Base-by-base conservation (phyloP, 352 stramenopile genomes). In the Phytophthora crassamura region DNA sequence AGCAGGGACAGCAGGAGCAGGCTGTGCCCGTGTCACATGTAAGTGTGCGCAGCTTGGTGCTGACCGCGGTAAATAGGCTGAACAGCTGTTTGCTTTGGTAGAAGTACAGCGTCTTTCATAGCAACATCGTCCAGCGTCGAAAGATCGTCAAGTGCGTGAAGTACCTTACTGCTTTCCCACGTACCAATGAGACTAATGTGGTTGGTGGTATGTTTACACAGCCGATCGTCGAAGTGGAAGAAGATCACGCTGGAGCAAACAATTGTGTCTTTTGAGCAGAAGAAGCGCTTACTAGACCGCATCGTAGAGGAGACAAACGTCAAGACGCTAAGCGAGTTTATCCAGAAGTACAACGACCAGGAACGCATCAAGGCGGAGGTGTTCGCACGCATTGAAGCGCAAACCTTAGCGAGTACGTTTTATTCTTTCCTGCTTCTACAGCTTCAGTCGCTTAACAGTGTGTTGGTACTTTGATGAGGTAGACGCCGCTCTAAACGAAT, bases 191-290 rank as follows among this genome's bases (percentile, higher is more conserved):
- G 12, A 7, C 41, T 66, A 43, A 61, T 10, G 14, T 32, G 6
- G 38, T 18, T 6, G 15, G 28, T 56, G 33, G 28, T 7, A 18
- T 39, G 51, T 15, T 51, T 52, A 18, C 32, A 18, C 22, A 38
- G 41, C 25, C 80, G 70, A 46, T 28, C 74, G 15, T 85, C 65
- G 5, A 77, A 68, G 35, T 75, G 74, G 40, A 86, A 87, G 41
- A 82, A 77, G 39, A 54, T 80, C 39, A 87, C 48, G 42, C 52
- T 90, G 49, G 82, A 90, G 59, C 79, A 89, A 50, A 88, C 88
- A 25, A 69, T 82, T 3, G 68, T 89, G 33, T 88, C 82, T 16
- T 89, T 91, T 25, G 78, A 91, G 68, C 78, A 91, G 47, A 91
- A 91, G 45, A 88, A 87, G 56, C 38, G 61, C n/a, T 50, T 86